phyloP scores from a whole-genome alignment of 345 rosid genomes.

The Salix dunnii region DNA sequence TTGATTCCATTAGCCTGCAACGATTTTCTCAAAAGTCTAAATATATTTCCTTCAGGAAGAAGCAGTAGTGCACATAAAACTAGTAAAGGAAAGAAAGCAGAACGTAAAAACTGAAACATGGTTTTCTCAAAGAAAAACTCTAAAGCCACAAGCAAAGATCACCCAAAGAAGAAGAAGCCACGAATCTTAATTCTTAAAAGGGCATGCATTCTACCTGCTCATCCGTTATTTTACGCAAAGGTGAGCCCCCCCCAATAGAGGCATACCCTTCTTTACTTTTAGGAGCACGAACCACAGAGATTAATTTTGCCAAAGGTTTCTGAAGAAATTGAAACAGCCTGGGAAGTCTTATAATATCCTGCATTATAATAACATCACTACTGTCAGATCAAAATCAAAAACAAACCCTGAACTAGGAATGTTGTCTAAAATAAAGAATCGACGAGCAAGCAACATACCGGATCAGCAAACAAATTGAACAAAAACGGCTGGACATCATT shows the following conservation, averaged over 20 bases:
- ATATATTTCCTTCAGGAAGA: neutral
- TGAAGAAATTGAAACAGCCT: constrained; percentile 82
- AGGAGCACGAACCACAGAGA: constrained; percentile 79
- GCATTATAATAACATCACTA: neutral
- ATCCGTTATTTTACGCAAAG: constrained; percentile 76
- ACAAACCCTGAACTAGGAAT: neutral
- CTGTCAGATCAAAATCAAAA: neutral
- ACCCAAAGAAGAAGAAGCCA: neutral
- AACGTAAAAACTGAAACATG: neutral
- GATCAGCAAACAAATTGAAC: constrained; percentile 91
- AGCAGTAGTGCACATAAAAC: neutral
- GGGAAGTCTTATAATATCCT: constrained; percentile 93
- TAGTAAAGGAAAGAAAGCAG: neutral
- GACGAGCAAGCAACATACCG: constrained; percentile 39
- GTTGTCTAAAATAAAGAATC: neutral
- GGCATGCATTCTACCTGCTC: constrained; percentile 49
- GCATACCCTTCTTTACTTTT: constrained; percentile 97
- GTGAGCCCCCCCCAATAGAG: constrained; percentile 94
- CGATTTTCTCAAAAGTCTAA: constrained; percentile 1
- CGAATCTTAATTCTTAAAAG: neutral
- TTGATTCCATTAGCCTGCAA: constrained; percentile 66
- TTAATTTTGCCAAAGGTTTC: constrained; percentile 67
- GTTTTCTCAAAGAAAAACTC: neutral
- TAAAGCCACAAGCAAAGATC: neutral
- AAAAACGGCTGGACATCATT: constrained; percentile 82